Conservation (phyloP, 2,329 filamentous ascomycete genomes). For the Parastagonospora avenae region DNA sequence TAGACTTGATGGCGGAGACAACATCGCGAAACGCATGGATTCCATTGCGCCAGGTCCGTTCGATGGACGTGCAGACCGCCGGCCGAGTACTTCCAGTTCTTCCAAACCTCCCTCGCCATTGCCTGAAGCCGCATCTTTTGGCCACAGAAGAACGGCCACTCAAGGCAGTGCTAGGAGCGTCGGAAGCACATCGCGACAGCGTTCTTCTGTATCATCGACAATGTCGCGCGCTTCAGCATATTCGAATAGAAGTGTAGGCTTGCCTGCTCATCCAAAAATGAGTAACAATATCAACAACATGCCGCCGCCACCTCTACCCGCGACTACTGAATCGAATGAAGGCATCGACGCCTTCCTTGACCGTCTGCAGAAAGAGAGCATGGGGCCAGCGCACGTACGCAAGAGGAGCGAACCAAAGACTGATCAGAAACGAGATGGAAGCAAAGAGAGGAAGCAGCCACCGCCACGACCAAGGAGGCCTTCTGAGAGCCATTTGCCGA, state of each 20-base stretch:
- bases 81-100: constrained; percentile 45
- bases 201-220: constrained; percentile 36
- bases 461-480: constrained; percentile 30
- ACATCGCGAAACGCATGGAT: constrained; percentile 66
- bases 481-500: constrained; percentile 33
- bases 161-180: constrained; percentile 38
- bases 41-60: constrained; percentile 71
- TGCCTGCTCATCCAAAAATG: constrained; percentile 30
- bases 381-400: constrained; percentile 16
- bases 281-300: constrained; percentile 13
- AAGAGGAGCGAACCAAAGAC: constrained; percentile 24
- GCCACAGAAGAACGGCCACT: constrained; percentile 44
- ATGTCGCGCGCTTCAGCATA: constrained; percentile 38
- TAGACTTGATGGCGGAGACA: constrained; percentile 47
- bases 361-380: constrained; percentile 42
- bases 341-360: constrained; percentile 47
- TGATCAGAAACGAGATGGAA: constrained; percentile 29
- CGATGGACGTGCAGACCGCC: constrained; percentile 50
- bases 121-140: constrained; percentile 31
- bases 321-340: constrained; percentile 30
- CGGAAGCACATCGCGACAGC: constrained; percentile 32
- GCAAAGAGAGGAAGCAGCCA: constrained; percentile 20
- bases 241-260: constrained; percentile 32
- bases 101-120: constrained; percentile 19
- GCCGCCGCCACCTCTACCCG: constrained; percentile 27